Evolutionary conservation across 2,329 filamentous ascomycete species (phyloP), one percentile per base, ranked within the genome.

Genomic region (Thermomyces lanuginosus): DNA sequence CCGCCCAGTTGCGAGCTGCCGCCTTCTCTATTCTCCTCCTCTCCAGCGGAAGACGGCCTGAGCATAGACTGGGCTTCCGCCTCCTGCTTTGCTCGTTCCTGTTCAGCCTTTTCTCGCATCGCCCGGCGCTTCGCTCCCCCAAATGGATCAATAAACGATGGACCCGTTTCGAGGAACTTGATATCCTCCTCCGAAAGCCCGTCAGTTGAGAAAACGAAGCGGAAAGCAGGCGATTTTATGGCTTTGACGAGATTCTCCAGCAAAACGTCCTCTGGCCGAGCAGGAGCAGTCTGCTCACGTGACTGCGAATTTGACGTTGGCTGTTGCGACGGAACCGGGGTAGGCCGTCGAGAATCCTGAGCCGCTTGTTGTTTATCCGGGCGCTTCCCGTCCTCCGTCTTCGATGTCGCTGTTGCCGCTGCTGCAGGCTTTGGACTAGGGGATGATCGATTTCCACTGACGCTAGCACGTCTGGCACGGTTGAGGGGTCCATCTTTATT

Each of bases 1-100:
- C 86, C 86, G 31, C 86, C 86, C 10, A 95, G 64, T 32, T 91
- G 84, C 31, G 89, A 63, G 47, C 86, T 95, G 8, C 79, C 80
- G 38, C 78, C 78, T 51, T 89, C 83, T 1, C 72, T 71, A 30
- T 77, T 76, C 31, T 80, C 81, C 30, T 80, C 81, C 36, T 92
- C 83, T 15, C 64, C 62, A 22, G 65, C 61, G 3, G 54, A 51
- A 9, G 57, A 52, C 13, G 61, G 57, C 36, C 63, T 60, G 11
- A 67, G 42, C 13, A 65, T 51, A 24, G 60, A 54, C 36, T 71
- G 65, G 3, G 55, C 55, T 34, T 71, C 64, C 22, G 60, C 55
- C 41, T 75, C 67, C 10, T 59, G 50, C 31, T 62, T 61, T 13
- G 57, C 50, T 26, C 63, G 55, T 25, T 68, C 63, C 28, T 80